Evolutionary conservation across 257 asterid species (phyloP).

Genomic region (Scutellaria baicalensis): DNA sequence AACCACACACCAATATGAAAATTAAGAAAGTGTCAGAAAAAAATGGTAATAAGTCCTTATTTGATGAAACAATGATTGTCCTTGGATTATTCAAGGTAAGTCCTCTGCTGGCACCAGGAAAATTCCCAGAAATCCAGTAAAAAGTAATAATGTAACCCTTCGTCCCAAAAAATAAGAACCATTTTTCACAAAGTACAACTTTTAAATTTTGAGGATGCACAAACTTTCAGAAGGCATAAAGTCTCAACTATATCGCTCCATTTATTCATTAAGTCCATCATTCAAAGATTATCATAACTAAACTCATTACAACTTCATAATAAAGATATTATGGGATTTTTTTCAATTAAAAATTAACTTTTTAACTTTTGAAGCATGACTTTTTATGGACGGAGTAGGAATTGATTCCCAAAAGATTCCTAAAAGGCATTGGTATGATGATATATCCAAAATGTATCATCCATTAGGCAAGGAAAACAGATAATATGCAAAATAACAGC

Average conservation of each 20-base stretch:
- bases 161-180: too few relatives aligned
- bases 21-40: neutral
- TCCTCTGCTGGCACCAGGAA: neutral
- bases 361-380: too few relatives aligned
- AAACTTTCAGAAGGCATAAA: too few relatives aligned
- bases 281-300: too few relatives aligned
- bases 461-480: neutral
- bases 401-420: neutral
- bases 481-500: neutral
- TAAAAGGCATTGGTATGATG: neutral
- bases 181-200: too few relatives aligned
- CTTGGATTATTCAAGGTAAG: constrained; percentile 9
- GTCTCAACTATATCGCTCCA: too few relatives aligned
- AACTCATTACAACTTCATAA: too few relatives aligned
- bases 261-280: too few relatives aligned
- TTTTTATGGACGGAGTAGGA: neutral
- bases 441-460: neutral
- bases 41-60: neutral
- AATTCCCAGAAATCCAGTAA: neutral
- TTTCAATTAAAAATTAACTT: too few relatives aligned
- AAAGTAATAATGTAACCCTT: neutral
- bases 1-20: neutral
- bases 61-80: neutral
- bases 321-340: too few relatives aligned
- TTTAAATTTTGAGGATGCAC: too few relatives aligned